Conservation (phyloP, 768 basidiomycete genomes). For the Hypholoma fasciculare region DNA sequence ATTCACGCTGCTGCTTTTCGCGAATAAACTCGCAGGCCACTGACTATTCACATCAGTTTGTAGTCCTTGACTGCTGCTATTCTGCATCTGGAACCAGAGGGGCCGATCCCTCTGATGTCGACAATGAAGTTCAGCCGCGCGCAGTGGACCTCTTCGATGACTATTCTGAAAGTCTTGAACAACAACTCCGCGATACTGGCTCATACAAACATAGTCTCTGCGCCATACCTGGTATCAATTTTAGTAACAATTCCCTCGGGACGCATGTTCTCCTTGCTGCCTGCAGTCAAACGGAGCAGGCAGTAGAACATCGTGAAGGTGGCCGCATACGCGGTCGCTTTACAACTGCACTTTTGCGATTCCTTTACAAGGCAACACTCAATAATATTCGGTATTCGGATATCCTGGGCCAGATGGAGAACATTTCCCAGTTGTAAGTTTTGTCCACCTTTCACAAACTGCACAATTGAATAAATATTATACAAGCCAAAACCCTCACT, state of each 20-base stretch:
- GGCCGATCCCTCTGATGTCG: neutral
- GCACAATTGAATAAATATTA: neutral
- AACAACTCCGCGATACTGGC: neutral
- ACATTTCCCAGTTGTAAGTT: neutral
- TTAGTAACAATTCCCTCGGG: neutral
- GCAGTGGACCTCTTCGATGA: neutral
- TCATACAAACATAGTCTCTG: neutral
- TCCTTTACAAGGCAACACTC: neutral
- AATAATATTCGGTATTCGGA: constrained; percentile 10
- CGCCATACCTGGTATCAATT: no score
- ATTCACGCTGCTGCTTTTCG: neutral
- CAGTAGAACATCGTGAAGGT: neutral
- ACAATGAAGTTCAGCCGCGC: neutral
- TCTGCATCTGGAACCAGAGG: constrained; percentile 9
- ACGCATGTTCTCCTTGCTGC: constrained; percentile 12
- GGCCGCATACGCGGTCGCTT: neutral
- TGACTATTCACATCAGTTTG: constrained; percentile 7
- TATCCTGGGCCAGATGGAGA: neutral
- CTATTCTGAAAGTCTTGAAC: neutral
- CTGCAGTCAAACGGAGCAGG: neutral
- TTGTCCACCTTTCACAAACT: neutral
- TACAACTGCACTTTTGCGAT: neutral
- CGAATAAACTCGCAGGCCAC: neutral
- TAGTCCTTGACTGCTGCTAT: constrained; percentile 15
- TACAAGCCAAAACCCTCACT: constrained; percentile 8